Evolutionary conservation across 2,329 filamentous ascomycete genomes (phyloP).

Genomic region (Cordyceps sp.): DNA sequence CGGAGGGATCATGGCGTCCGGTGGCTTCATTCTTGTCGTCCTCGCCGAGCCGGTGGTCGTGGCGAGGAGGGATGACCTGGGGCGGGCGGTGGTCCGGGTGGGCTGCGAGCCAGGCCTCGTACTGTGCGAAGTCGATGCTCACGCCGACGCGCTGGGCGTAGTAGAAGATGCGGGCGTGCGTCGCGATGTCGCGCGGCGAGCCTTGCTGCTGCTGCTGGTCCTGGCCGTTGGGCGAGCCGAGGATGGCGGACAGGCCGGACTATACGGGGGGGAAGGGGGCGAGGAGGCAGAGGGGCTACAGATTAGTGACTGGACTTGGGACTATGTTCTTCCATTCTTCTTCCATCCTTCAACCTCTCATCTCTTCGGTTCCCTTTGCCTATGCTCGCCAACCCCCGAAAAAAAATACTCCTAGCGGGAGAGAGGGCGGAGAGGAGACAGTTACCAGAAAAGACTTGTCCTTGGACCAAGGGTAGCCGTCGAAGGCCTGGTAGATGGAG

Average conservation of each 20-base stretch:
- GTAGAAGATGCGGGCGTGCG: conserved; percentile 53
- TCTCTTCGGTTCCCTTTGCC: too few species aligned
- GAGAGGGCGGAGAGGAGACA: not conserved
- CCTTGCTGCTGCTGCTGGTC: conserved; percentile 21
- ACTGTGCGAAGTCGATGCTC: conserved; percentile 47
- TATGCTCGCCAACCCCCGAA: too few species aligned
- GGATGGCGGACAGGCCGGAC: conserved; percentile 46
- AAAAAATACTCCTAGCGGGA: too few species aligned
- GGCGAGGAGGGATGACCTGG: conserved; percentile 19
- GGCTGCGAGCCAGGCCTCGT: conserved; percentile 44
- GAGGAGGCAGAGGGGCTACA: not conserved
- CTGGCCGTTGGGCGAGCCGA: conserved; percentile 30
- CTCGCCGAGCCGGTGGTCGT: too few species aligned
- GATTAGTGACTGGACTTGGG: too few species aligned
- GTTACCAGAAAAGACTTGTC: conserved; percentile 51
- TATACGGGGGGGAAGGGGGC: conserved; percentile 7
- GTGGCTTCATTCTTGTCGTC: not conserved
- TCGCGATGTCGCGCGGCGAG: conserved; percentile 39
- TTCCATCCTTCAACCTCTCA: too few species aligned
- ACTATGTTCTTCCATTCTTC: too few species aligned
- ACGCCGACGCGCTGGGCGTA: conserved; percentile 33
- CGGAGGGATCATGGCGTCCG: not conserved
- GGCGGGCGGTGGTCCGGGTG: conserved; percentile 16
- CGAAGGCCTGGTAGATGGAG: conserved; percentile 41
- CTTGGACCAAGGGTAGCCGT: conserved; percentile 49